Conservation (phyloP, 2,329 filamentous ascomycete genomes). For the Amesomyces nigricolor region DNA sequence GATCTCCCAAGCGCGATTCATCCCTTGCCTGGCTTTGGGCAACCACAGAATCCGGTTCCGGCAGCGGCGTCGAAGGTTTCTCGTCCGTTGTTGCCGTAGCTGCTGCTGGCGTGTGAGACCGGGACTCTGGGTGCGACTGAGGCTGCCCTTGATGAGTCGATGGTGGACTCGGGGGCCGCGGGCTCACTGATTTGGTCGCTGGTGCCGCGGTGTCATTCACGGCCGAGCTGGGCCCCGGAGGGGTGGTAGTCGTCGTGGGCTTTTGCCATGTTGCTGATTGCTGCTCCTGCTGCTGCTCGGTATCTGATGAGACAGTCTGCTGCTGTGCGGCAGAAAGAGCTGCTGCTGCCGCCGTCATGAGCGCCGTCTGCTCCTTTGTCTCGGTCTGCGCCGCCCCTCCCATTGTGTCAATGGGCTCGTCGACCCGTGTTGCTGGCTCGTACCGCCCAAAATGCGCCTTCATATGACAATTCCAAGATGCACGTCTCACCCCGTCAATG, state of each 20-base stretch:
- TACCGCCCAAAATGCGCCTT: neutral
- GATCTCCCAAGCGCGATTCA: slow-evolving; percentile 16
- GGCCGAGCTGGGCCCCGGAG: neutral
- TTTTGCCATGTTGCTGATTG: slow-evolving; percentile 7
- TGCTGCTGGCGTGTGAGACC: slow-evolving; percentile 1
- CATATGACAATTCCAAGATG: neutral
- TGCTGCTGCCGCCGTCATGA: neutral
- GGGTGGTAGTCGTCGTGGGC: neutral
- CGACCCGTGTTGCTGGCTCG: neutral
- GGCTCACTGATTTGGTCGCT: slow-evolving; percentile 1
- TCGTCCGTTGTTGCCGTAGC: slow-evolving; percentile 9
- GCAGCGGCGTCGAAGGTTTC: neutral
- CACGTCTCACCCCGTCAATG: neutral
- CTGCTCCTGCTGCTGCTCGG: neutral
- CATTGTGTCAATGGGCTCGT: neutral
- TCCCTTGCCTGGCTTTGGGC: neutral
- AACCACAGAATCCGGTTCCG: neutral
- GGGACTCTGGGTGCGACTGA: neutral
- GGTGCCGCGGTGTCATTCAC: slow-evolving; percentile 1
- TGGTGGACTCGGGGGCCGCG: slow-evolving; percentile 13
- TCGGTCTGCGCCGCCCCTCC: neutral
- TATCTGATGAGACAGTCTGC: slow-evolving; percentile 1
- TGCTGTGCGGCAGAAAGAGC: neutral
- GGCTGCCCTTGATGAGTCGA: neutral
- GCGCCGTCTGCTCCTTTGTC: neutral